phyloP scores from a whole-genome alignment of 805 yeast species.

The Kluyveromyces siamensis region DNA sequence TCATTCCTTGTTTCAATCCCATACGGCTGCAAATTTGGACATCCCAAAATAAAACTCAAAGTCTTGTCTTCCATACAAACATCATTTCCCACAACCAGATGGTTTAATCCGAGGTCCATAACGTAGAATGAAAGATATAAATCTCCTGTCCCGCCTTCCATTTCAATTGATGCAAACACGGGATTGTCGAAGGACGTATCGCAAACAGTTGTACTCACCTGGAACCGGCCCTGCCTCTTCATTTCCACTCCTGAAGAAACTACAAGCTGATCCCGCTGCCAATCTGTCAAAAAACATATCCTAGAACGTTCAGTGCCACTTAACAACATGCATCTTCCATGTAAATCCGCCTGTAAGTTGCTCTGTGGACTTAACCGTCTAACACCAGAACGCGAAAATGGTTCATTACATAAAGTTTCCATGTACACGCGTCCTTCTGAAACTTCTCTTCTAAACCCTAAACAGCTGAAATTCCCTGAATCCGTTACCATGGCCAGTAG shows the following conservation, averaged over 20 bases:
- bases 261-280: conserved; percentile 38
- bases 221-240: conserved; percentile 38
- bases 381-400: conserved; percentile 66
- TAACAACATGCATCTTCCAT: conserved; percentile 58
- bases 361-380: conserved; percentile 71
- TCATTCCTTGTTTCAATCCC: conserved; percentile 9
- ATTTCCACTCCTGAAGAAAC: conserved; percentile 74
- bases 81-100: conserved; percentile 46
- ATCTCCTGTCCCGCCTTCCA: conserved; percentile 35
- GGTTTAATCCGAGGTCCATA: conserved; percentile 78
- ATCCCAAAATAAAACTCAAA: conserved; percentile 47
- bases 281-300: conserved; percentile 55
- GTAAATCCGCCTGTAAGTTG: conserved; percentile 59
- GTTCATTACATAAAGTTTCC: conserved; percentile 46
- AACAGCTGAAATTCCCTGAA: conserved; percentile 58
- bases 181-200: conserved; percentile 83
- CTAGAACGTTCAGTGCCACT: conserved; percentile 69
- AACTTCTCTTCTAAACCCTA: conserved; percentile 32
- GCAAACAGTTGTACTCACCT: conserved; percentile 47
- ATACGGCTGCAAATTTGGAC: conserved; percentile 42
- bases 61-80: conserved; percentile 22
- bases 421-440: conserved; percentile 31
- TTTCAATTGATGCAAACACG: conserved; percentile 70
- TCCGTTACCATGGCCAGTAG: conserved; percentile 65
- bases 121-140: conserved; percentile 59